Evolutionary conservation across 2,329 filamentous ascomycete genomes (phyloP), one percentile per base, ranked within the genome.

Genomic region (Colletotrichum agaves): DNA sequence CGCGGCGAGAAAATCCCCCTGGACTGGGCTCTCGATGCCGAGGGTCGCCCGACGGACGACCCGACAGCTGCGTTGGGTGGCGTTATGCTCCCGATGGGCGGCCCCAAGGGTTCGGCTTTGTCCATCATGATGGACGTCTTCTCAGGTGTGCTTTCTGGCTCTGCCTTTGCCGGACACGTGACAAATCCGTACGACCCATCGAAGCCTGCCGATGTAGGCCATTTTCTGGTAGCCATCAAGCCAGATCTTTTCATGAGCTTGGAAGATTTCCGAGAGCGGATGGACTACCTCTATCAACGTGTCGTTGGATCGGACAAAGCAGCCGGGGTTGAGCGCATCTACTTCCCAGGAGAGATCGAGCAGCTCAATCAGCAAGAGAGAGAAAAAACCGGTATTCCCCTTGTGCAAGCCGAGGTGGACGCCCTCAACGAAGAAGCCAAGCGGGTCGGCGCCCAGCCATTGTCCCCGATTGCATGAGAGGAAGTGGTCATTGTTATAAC

Each of bases 111-210:
- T 0, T 92, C 90, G 2, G 93, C 87, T 0, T 77, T 96, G 44
- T 82, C 91, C 0, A 87, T 96, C 62, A 95, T 94, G 91, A 96
- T 96, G 93, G 92, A 96, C 74, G 91, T 97, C 2, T 95, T 96
- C 75, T 94, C 91, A 0, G 93, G 92, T 0, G 90, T 92, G 0
- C 74, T 96, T 0, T 93, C 91, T 0, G 93, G 92, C 0, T 90
- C 89, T 35, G 92, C 92, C 0, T 96, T 93, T 78, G 93, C 91
- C 0, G 92, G 92, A 0, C 84, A 91, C 73, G 93, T 96, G 17
- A 91, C 89, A 0, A 87, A 87, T 17, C 93, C 93, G 0, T 96
- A 96, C 75, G 91, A 94, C 73, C 84, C 90, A 3, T 89, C 86
- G 0, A 87, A 83, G 65, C 84, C 88, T 1, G 88, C 90, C 0